Evolutionary conservation across 306 rosid species (phyloP).

Genomic region (Castanospermum australe): DNA sequence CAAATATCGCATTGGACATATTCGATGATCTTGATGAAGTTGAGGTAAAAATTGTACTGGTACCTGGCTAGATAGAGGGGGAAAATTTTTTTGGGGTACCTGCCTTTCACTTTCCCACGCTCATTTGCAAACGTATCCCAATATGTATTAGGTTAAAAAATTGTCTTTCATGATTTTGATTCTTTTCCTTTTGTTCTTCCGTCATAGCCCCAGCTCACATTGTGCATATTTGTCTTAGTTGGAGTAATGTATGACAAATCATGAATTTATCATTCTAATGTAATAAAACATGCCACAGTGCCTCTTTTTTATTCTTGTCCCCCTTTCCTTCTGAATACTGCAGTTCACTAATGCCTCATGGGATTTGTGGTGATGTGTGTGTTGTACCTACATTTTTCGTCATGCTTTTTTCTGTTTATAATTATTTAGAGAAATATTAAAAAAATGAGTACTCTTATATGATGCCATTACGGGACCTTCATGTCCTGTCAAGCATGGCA

Average conservation of each 20-base stretch:
- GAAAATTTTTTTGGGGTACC: neutral
- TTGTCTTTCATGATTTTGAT: neutral
- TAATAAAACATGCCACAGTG: neutral
- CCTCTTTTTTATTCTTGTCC: neutral
- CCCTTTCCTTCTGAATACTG: neutral
- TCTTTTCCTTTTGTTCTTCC: neutral
- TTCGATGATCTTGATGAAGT: conserved; percentile 56
- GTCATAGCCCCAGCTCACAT: neutral
- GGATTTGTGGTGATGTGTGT: neutral
- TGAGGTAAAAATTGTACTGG: conserved; percentile 55
- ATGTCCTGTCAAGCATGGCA: neutral
- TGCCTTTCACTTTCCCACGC: neutral
- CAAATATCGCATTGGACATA: conserved; percentile 56
- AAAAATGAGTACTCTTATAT: neutral
- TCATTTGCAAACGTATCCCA: neutral
- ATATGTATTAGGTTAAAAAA: neutral
- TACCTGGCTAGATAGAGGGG: neutral
- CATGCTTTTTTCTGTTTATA: neutral
- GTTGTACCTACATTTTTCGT: neutral
- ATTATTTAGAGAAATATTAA: neutral
- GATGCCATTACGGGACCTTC: conserved; percentile 4
- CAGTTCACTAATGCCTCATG: neutral
- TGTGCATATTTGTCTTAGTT: neutral
- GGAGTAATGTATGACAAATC: neutral
- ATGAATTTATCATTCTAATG: neutral